Evolutionary conservation across 306 rosid species (phyloP).

Genomic region (Inga oerstediana): DNA sequence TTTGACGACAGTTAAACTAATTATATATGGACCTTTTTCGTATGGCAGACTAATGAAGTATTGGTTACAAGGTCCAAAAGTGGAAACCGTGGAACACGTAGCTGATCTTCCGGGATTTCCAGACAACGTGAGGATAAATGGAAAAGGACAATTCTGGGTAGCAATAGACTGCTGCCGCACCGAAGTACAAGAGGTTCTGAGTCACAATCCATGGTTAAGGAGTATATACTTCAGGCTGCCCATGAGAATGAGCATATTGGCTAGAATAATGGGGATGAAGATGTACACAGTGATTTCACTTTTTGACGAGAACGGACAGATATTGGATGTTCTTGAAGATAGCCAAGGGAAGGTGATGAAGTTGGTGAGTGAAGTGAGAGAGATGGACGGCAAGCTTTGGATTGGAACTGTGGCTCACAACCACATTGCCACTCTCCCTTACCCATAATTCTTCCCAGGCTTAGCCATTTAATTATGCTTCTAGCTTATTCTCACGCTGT

Average conservation of each 20-base stretch:
- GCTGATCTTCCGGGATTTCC: conserved; percentile 88
- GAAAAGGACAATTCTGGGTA: conserved; percentile 77
- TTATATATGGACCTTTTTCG: not conserved
- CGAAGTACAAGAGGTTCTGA: conserved; percentile 63
- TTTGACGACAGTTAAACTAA: not conserved
- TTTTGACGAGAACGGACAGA: conserved; percentile 59
- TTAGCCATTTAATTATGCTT: not conserved
- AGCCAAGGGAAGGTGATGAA: conserved; percentile 70
- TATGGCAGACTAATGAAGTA: conserved; percentile 60
- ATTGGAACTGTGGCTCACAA: conserved; percentile 97
- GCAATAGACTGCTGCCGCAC: conserved; percentile 97
- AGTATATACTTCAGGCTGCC: conserved; percentile 77
- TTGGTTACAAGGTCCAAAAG: conserved; percentile 68
- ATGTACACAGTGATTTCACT: conserved; percentile 81
- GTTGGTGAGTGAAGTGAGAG: conserved; percentile 88
- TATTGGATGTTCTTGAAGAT: conserved; percentile 87
- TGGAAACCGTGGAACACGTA: conserved; percentile 51
- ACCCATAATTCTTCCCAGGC: conserved; percentile 40
- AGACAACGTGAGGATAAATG: conserved; percentile 85
- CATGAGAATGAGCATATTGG: conserved; percentile 63
- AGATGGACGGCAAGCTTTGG: conserved; percentile 79
- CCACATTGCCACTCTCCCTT: conserved; percentile 79
- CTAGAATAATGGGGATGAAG: conserved; percentile 75
- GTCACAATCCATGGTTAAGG: conserved; percentile 80
- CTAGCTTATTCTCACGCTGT: not conserved